These are phyloP conservation scores for Colletotrichum tabaci DNA, from an alignment of 2,329 filamentous ascomycete species.

Conservation along the genomic window DNA sequence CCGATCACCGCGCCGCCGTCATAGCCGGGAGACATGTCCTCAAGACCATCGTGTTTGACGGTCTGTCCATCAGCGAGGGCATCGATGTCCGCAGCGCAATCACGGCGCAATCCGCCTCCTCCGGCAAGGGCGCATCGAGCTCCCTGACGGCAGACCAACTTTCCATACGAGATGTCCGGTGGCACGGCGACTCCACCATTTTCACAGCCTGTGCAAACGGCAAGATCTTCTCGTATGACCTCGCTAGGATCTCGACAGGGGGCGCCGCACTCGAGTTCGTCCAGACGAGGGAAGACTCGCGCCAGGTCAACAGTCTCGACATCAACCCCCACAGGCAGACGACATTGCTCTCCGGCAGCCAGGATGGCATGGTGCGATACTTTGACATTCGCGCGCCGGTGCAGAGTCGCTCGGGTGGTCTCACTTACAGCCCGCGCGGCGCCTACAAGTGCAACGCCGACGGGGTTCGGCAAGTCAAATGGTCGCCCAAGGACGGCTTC, in stretches of 20 bases:
- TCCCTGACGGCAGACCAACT: constrained; percentile 66
- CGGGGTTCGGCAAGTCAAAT: constrained; percentile 74
- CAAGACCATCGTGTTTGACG: constrained; percentile 72
- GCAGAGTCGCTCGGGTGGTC: constrained; percentile 63
- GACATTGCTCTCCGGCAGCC: constrained; percentile 73
- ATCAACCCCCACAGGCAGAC: constrained; percentile 73
- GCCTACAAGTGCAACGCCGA: constrained; percentile 68
- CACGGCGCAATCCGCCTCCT: constrained; percentile 61
- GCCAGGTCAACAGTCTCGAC: constrained; percentile 75
- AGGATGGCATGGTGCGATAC: constrained; percentile 74
- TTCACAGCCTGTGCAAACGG: constrained; percentile 76
- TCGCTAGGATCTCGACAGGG: constrained; percentile 64
- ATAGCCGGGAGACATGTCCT: constrained; percentile 73
- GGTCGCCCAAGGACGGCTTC: constrained; percentile 74
- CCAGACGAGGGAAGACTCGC: constrained; percentile 72
- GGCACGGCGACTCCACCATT: constrained; percentile 68
- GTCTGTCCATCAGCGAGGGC: constrained; percentile 67
- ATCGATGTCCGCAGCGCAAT: constrained; percentile 72
- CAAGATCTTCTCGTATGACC: constrained; percentile 76
- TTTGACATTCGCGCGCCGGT: constrained; percentile 70
- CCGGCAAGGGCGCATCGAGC: constrained; percentile 58
- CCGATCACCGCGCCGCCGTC: constrained; percentile 69
- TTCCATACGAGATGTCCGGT: constrained; percentile 75
- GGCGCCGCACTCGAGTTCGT: constrained; percentile 67
- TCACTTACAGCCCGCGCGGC: constrained; percentile 61